Evolutionary conservation across 73 alveolate species (phyloP), one percentile per base, ranked within the genome.

Genomic region (Paramecium sonneborni): DNA sequence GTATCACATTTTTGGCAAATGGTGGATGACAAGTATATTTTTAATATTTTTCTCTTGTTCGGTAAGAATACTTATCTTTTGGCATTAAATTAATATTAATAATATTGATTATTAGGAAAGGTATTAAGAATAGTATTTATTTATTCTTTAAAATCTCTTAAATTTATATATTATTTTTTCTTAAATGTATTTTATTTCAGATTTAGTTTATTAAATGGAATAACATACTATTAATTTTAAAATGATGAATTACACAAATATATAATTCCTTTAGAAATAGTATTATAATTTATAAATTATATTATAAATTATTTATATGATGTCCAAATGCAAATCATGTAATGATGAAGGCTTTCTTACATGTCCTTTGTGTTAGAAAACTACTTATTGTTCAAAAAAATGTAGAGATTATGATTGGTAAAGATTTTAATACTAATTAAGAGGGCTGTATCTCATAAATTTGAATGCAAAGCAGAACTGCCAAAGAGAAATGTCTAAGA

Each of bases 351-450:
- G 62, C 5, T 30, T 43, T 14, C 30, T 74, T 0, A 30, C 46
- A 14, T 74, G 87, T 74, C 87, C 87, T 21, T 38, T 74, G 20
- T 74, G 87, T 10, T 18, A 38, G 37, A 74, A 74, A 38, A 43
- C 35, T 0, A n/a, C 58, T 15, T 74, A 74, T 74, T 74, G 87
- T n/a, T 35, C 67, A 11, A 21, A 74, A 24, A 74, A 74, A 35
- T 74, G 87, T 38, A 11, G 87, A 14, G 87, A 74, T 74, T 74
- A 74, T 21, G 87, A 74, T 74, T 74, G 87, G 87, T 74, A 74
- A 52, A n/a, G 34, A 52, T 4, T 14, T 35, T 26, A 21, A 74
- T 74, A 32, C 56, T 35, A 74, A 74, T 21, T 38, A 35, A 74
- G 34, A 74, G 87, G 87, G 87, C 87, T 35, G 87, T 34, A 10